These are phyloP conservation scores for Rubroshorea leprosula DNA, from an alignment of 345 rosid genomes.

Conservation along the genomic window DNA sequence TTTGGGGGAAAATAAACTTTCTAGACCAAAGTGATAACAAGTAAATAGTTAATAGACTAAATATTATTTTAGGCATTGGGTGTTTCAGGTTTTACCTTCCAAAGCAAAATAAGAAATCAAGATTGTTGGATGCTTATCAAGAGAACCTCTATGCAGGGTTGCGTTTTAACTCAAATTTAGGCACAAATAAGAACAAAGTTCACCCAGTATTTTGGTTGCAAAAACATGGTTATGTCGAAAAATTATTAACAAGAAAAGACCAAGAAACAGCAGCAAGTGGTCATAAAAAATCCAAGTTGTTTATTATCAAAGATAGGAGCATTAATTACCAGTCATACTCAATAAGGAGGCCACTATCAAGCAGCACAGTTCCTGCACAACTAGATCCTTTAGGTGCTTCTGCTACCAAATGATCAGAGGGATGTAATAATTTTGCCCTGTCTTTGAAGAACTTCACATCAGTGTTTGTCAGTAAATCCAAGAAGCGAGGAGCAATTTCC, in stretches of 20 bases:
- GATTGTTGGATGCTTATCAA: conserved; percentile 9
- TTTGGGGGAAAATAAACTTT: too few species aligned
- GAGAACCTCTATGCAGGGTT: background rate
- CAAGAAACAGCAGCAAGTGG: background rate
- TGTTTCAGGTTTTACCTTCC: background rate
- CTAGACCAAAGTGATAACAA: too few species aligned
- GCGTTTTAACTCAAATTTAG: background rate
- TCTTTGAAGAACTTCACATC: conserved; percentile 69
- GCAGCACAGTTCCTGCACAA: conserved; percentile 76
- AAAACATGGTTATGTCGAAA: background rate
- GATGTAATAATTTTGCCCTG: conserved; percentile 64
- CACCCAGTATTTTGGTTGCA: too few species aligned
- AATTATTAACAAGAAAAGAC: background rate
- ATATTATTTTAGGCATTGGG: too few species aligned
- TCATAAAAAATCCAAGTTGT: background rate
- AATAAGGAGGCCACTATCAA: conserved; percentile 69
- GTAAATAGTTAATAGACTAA: too few species aligned
- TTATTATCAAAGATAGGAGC: conserved; percentile 66
- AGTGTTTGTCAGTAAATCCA: conserved; percentile 73
- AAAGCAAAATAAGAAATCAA: conserved; percentile 6
- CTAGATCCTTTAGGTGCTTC: conserved; percentile 39
- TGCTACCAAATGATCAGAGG: conserved; percentile 54
- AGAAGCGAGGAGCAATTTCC: conserved; percentile 96
- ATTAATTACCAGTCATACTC: conserved; percentile 85
- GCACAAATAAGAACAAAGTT: background rate